phyloP scores from a whole-genome alignment of 306 rosid genomes.

The Vigna unguiculata region DNA sequence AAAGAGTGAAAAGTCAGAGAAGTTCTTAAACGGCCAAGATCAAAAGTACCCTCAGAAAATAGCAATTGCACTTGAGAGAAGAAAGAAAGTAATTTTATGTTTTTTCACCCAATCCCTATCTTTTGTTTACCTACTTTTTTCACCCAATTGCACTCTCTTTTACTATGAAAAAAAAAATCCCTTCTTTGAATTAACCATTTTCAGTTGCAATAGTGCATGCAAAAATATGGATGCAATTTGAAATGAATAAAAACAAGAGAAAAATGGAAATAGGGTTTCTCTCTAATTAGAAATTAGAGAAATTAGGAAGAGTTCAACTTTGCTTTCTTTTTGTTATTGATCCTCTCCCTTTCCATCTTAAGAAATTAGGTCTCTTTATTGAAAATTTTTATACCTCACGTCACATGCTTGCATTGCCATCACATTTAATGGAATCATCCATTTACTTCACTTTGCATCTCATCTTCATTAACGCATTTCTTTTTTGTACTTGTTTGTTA shows the following conservation, averaged over 20 bases:
- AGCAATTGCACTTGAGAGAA: not conserved
- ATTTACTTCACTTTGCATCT: not conserved
- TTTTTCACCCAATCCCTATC: not conserved
- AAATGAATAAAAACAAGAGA: too few relatives aligned
- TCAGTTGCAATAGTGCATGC: too few relatives aligned
- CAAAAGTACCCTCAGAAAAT: not conserved
- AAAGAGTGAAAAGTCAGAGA: constrained; percentile 33
- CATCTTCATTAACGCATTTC: not conserved
- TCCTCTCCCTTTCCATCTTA: constrained; percentile 22
- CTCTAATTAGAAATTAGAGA: too few relatives aligned
- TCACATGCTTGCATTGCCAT: constrained; percentile 33
- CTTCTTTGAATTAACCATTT: too few relatives aligned
- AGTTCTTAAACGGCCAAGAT: constrained; percentile 19
- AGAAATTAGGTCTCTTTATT: constrained; percentile 34
- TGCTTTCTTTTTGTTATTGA: not conserved
- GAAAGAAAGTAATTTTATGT: constrained; percentile 5
- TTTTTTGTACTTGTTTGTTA: not conserved
- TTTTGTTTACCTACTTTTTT: not conserved
- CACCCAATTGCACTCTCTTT: too few relatives aligned
- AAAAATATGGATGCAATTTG: too few relatives aligned
- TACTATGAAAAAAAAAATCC: too few relatives aligned
- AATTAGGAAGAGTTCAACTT: not conserved
- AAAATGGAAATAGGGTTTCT: too few relatives aligned
- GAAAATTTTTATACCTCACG: constrained; percentile 24
- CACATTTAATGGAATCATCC: constrained; percentile 22